Evolutionary conservation across 148 eudicot species (phyloP).

Genomic region (Dysphania ambrosioides): DNA sequence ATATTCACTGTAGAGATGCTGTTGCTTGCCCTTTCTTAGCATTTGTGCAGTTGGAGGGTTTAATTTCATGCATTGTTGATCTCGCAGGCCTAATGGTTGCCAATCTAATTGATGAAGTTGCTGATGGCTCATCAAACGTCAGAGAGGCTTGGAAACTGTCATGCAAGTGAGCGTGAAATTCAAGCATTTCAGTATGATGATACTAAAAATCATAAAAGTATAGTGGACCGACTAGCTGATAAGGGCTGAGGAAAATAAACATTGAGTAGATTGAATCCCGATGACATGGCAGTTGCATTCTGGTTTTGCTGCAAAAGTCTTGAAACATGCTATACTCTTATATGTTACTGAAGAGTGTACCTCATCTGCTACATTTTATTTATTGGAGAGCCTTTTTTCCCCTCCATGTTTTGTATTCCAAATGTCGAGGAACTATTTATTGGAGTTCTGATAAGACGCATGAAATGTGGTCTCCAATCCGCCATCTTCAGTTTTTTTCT

Average conservation of each 20-base stretch:
- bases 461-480: neutral
- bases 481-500: neutral
- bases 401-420: neutral
- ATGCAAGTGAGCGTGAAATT: slow-evolving; percentile 29
- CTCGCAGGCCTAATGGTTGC: slow-evolving; percentile 51
- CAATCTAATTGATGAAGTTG: slow-evolving; percentile 52
- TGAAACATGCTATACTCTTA: neutral
- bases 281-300: neutral
- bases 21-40: slow-evolving; percentile 3
- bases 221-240: neutral
- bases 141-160: slow-evolving; percentile 66
- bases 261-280: neutral
- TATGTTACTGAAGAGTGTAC: neutral
- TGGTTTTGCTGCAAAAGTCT: neutral
- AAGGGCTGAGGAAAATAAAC: neutral
- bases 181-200: neutral
- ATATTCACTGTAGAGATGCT: neutral
- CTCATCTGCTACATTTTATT: slow-evolving; percentile 2
- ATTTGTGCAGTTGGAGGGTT: neutral
- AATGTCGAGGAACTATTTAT: neutral
- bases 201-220: neutral
- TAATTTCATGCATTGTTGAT: slow-evolving; percentile 13
- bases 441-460: neutral
- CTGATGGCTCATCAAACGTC: slow-evolving; percentile 60
- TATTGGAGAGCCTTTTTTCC: neutral